Conservation (phyloP, 208 protist species). For the Lotmaria passim region DNA sequence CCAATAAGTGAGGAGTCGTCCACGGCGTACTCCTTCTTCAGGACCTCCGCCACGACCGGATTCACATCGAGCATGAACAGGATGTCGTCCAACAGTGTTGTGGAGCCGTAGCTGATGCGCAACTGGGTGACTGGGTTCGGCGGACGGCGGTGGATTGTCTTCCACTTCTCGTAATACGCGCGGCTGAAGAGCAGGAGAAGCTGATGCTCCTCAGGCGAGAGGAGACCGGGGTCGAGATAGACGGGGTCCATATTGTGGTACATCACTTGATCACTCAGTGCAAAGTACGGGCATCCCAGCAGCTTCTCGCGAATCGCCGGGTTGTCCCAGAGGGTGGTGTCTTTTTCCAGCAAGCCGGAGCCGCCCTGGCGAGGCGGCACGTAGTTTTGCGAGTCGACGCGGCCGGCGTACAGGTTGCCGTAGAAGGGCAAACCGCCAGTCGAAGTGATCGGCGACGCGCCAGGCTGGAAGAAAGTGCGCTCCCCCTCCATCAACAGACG, state of each 20-base stretch:
- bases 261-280: slow-evolving; percentile 86
- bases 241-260: slow-evolving; percentile 90
- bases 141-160: slow-evolving; percentile 57
- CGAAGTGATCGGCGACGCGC: slow-evolving; percentile 49
- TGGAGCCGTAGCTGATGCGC: slow-evolving; percentile 71
- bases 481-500: slow-evolving; percentile 65
- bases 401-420: slow-evolving; percentile 85
- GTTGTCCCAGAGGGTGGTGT: slow-evolving; percentile 74
- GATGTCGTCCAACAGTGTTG: slow-evolving; percentile 65
- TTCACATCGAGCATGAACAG: slow-evolving; percentile 61
- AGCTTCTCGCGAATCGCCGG: slow-evolving; percentile 61
- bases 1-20: slow-evolving; percentile 82
- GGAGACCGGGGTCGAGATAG: slow-evolving; percentile 83
- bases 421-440: slow-evolving; percentile 86
- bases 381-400: slow-evolving; percentile 82
- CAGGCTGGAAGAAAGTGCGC: slow-evolving; percentile 60
- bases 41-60: slow-evolving; percentile 38
- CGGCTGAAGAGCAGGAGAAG: slow-evolving; percentile 83
- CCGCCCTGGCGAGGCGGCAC: slow-evolving; percentile 64
- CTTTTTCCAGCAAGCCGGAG: slow-evolving; percentile 48
- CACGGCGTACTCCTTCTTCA: slow-evolving; percentile 81
- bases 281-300: slow-evolving; percentile 84
- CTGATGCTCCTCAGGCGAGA: slow-evolving; percentile 86
- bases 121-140: slow-evolving; percentile 55
- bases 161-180: slow-evolving; percentile 91